phyloP scores from a whole-genome alignment of 805 yeast genomes.

The Pachysolen tannophilus region DNA sequence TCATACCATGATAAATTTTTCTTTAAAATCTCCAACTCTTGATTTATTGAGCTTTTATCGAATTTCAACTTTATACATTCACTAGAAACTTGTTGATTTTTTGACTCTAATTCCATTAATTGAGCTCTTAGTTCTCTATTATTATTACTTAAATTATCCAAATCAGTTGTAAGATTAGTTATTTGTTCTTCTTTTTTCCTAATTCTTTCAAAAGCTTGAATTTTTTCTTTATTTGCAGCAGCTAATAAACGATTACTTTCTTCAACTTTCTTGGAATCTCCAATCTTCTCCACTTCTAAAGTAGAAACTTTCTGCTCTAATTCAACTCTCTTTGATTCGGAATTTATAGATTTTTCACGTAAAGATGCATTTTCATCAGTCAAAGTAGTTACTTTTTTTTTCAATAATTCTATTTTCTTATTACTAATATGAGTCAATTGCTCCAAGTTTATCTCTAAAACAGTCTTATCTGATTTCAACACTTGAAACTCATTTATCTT shows the following conservation, averaged over 20 bases:
- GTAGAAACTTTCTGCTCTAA: conserved; percentile 12
- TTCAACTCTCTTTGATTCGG: conserved; percentile 15
- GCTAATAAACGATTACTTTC: conserved; percentile 4
- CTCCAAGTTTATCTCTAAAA: conserved; percentile 31
- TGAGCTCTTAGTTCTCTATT: conserved; percentile 35
- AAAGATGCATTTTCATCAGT: conserved; percentile 16
- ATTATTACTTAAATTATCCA: conserved; percentile 29
- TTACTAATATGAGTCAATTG: conserved; percentile 26
- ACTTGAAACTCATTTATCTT: conserved; percentile 26
- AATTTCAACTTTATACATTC: conserved; percentile 19
- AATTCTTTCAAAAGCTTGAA: conserved; percentile 24
- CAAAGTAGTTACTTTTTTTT: conserved; percentile 18
- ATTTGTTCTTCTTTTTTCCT: conserved; percentile 29
- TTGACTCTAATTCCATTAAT: conserved; percentile 23
- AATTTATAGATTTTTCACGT: conserved; percentile 13
- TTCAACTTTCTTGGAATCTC: conserved; percentile 5
- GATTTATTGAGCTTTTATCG: conserved; percentile 18
- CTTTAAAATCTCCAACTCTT: conserved; percentile 22
- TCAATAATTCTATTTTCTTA: conserved; percentile 24
- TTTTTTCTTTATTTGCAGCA: conserved; percentile 19
- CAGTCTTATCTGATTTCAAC: conserved; percentile 28
- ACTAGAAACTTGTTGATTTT: conserved; percentile 16
- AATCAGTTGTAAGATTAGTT: conserved; percentile 29
- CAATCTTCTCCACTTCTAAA: conserved; percentile 9
- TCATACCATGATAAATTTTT: conserved; percentile 27